A percentile compares a stretch with the other conserved stretches of the same genome.
Conservation (phyloP, 306 rosid genomes). For the Acacia acuminata region DNA sequence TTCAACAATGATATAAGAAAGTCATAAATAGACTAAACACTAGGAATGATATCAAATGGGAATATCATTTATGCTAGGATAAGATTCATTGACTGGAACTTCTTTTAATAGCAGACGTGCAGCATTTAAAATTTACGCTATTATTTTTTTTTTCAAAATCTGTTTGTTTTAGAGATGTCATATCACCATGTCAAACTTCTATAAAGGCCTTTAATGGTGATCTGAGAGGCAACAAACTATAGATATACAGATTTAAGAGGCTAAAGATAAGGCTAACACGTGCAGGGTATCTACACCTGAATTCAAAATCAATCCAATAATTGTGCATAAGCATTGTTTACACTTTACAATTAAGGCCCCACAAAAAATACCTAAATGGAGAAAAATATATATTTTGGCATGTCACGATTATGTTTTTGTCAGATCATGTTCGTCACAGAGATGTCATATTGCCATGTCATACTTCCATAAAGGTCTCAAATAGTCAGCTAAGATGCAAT, state of each 20-base stretch:
- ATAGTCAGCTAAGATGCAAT: background rate
- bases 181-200: background rate
- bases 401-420: background rate
- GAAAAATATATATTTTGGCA: background rate
- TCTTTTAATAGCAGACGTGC: background rate
- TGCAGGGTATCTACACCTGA: background rate
- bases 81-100: background rate
- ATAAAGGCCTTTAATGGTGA: constrained; percentile 12
- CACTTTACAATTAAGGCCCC: constrained; percentile 23
- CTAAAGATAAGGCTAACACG: background rate
- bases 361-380: background rate
- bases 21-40: constrained; percentile 30
- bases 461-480: background rate
- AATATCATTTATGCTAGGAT: constrained; percentile 24
- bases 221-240: background rate
- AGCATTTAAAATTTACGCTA: constrained; percentile 1
- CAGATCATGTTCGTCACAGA: background rate
- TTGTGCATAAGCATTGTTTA: constrained; percentile 1
- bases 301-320: constrained; percentile 4
- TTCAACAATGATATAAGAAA: constrained; percentile 2
- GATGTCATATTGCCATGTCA: background rate
- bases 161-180: constrained; percentile 3
- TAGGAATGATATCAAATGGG: constrained; percentile 25
- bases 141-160: background rate
- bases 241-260: background rate